A percentile compares a stretch with the other conserved stretches of the same genome.
phyloP scores from a whole-genome alignment of 2,329 filamentous ascomycete species.

The Colletotrichum tropicale region DNA sequence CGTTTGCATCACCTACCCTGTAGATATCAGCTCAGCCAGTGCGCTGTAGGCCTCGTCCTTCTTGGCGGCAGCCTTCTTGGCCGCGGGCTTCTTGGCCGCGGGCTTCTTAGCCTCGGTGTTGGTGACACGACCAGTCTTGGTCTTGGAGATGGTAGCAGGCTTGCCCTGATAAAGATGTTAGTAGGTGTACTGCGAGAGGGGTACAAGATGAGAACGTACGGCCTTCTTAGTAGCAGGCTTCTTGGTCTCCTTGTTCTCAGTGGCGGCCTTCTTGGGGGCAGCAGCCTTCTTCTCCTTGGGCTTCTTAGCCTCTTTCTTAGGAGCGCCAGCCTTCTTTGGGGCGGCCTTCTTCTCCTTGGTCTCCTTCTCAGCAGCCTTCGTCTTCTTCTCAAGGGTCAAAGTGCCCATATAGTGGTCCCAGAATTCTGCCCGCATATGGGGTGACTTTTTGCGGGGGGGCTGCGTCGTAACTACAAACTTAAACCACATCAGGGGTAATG shows the following conservation, averaged over 20 bases:
- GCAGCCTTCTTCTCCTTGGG: constrained; percentile 53
- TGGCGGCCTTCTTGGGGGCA: constrained; percentile 43
- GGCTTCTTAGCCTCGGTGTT: constrained; percentile 65
- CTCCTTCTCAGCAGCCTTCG: constrained; percentile 61
- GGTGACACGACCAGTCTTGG: constrained; percentile 84
- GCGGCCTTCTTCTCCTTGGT: constrained; percentile 64
- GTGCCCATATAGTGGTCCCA: no score
- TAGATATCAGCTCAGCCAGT: not conserved
- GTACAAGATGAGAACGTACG: constrained; percentile 26
- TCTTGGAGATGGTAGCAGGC: constrained; percentile 75
- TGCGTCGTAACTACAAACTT: no score
- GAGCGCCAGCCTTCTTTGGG: constrained; percentile 46
- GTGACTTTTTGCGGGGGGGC: no score
- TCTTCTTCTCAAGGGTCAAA: not conserved
- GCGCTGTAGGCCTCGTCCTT: constrained; percentile 27
- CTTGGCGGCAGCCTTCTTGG: constrained; percentile 49
- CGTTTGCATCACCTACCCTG: not conserved
- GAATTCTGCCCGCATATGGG: no score
- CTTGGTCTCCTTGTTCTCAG: constrained; percentile 36
- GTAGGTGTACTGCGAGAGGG: constrained; percentile 31
- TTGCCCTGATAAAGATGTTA: constrained; percentile 61
- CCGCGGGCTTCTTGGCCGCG: no score
- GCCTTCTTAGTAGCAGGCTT: constrained; percentile 35
- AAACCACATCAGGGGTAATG: not conserved
- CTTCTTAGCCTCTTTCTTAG: constrained; percentile 49